A percentile compares a stretch with the other conserved stretches of the same genome.
Conservation (phyloP, 352 stramenopile species). For the Phytophthora pseudosyringae region DNA sequence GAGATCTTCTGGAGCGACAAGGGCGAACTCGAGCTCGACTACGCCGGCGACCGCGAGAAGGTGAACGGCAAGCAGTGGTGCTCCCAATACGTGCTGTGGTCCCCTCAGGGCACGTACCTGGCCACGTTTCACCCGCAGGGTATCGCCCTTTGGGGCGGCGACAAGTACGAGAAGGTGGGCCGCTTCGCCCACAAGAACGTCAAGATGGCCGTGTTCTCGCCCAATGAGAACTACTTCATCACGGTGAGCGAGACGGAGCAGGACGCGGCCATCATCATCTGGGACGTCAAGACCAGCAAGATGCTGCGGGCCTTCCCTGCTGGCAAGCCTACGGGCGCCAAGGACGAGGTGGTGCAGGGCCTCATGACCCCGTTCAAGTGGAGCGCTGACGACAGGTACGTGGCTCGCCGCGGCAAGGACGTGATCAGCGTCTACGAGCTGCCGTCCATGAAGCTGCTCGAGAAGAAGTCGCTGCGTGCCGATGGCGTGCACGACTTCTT, state of each 20-base stretch:
- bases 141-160: slow-evolving; percentile 97
- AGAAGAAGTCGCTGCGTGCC: slow-evolving; percentile 96
- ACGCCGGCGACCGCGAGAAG: slow-evolving; percentile 97
- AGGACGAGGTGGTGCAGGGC: slow-evolving; percentile 79
- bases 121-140: slow-evolving; percentile 98
- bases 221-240: slow-evolving; percentile 97
- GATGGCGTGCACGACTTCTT: slow-evolving; percentile 98
- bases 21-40: slow-evolving; percentile 91
- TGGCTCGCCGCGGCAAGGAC: slow-evolving; percentile 95
- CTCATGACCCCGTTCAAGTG: slow-evolving; percentile 94
- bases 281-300: slow-evolving; percentile 93
- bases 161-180: slow-evolving; percentile 97
- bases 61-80: slow-evolving; percentile 96
- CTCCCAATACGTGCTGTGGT: slow-evolving; percentile 98
- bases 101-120: slow-evolving; percentile 96
- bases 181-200: slow-evolving; percentile 96
- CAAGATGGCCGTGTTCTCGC: slow-evolving; percentile 95
- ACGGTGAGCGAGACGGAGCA: slow-evolving; percentile 95
- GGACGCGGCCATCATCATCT: slow-evolving; percentile 97
- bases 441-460: slow-evolving; percentile 96
- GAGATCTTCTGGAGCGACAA: slow-evolving; percentile 96
- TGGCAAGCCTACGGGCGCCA: slow-evolving; percentile 76
- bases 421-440: slow-evolving; percentile 96
- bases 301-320: slow-evolving; percentile 86
- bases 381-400: slow-evolving; percentile 95